Evolutionary conservation across 345 rosid species (phyloP).

Genomic region (Mercurialis annua): DNA sequence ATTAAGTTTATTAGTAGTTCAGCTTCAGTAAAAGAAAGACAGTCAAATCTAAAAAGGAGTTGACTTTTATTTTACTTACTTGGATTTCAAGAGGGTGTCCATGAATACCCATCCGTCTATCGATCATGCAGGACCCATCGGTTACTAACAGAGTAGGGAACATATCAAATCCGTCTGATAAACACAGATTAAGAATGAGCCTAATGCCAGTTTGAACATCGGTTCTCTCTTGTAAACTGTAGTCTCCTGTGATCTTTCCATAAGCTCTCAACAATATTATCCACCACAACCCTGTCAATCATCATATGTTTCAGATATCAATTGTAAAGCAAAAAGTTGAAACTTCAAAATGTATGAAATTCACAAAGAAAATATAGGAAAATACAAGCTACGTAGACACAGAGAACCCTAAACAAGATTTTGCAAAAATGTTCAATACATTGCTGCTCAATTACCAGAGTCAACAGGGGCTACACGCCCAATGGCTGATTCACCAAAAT

Average conservation of each 20-base stretch:
- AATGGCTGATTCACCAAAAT: conserved; percentile 94
- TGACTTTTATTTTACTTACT: conserved; percentile 34
- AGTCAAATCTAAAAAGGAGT: not conserved
- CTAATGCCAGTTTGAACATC: conserved; percentile 96
- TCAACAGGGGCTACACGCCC: conserved; percentile 98
- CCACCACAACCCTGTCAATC: conserved; percentile 80
- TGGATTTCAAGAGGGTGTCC: conserved; percentile 98
- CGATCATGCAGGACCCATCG: conserved; percentile 97
- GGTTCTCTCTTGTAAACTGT: conserved; percentile 81
- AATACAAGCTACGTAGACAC: not conserved
- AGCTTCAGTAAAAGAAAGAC: not conserved
- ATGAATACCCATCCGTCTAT: conserved; percentile 95
- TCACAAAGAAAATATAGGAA: not conserved
- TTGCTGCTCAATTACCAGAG: conserved; percentile 51
- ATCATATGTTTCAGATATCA: conserved; percentile 9
- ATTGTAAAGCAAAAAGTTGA: not conserved
- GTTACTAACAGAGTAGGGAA: conserved; percentile 91
- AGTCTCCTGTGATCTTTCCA: conserved; percentile 87
- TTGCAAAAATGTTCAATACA: not conserved
- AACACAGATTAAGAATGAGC: conserved; percentile 72
- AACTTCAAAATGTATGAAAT: not conserved
- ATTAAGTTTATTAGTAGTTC: conserved; percentile 7
- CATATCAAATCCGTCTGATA: conserved; percentile 94
- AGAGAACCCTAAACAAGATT: not conserved
- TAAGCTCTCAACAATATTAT: conserved; percentile 86